Evolutionary conservation across 2,329 filamentous ascomycete genomes (phyloP).

Genomic region (Alternaria gaisen): DNA sequence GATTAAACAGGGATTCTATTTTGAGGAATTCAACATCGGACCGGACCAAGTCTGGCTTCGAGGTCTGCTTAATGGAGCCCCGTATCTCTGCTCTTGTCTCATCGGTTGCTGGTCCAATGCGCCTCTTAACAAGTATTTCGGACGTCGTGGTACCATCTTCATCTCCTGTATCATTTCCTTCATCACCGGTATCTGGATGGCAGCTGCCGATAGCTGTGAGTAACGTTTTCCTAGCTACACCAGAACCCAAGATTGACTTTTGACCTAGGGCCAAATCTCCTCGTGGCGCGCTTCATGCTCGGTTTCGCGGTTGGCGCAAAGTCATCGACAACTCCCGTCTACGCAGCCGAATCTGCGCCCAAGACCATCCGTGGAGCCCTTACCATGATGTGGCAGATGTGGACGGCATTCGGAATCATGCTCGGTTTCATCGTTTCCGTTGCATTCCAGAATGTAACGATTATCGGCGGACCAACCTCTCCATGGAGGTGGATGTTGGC

Average conservation of each 20-base stretch:
- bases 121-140: slow-evolving; percentile 43
- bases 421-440: slow-evolving; percentile 44
- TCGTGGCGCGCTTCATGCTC: slow-evolving; percentile 43
- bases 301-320: slow-evolving; percentile 47
- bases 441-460: slow-evolving; percentile 38
- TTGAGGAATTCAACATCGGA: slow-evolving; percentile 38
- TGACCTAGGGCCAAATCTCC: slow-evolving; percentile 36
- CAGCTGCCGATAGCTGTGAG: slow-evolving; percentile 38
- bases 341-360: slow-evolving; percentile 59
- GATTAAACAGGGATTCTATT: slow-evolving; percentile 37
- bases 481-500: slow-evolving; percentile 48
- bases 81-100: slow-evolving; percentile 52
- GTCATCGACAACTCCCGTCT: slow-evolving; percentile 56
- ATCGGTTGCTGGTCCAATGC: slow-evolving; percentile 48
- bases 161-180: slow-evolving; percentile 47
- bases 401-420: slow-evolving; percentile 47
- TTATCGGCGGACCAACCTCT: slow-evolving; percentile 32
- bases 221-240: not conserved
- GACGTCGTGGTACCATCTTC: slow-evolving; percentile 46
- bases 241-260: not conserved
- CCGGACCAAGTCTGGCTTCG: slow-evolving; percentile 37
- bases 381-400: slow-evolving; percentile 64
- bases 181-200: slow-evolving; percentile 46
- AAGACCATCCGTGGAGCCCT: slow-evolving; percentile 60
- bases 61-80: slow-evolving; percentile 43